These are phyloP conservation scores for Ensete glaucum DNA, from an alignment of 176 grass and related monocot species.

Conservation along the genomic window DNA sequence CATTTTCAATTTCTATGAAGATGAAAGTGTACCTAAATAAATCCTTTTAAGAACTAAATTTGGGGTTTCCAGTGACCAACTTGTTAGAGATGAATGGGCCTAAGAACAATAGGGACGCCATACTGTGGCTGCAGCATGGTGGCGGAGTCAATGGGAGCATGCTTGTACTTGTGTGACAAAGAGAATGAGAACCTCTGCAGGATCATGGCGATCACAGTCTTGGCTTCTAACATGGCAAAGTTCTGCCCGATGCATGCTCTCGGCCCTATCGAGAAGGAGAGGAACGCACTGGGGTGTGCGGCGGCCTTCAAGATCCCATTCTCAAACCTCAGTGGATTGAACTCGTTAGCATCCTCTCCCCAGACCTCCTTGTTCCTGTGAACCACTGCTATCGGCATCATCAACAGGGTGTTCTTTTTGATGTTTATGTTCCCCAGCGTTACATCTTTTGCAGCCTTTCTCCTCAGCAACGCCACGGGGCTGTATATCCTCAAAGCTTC, in stretches of 20 bases:
- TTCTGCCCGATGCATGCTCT: conserved; percentile 53
- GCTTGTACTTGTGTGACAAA: conserved; percentile 35
- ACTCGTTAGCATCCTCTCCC: conserved; percentile 36
- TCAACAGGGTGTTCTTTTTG: conserved; percentile 2
- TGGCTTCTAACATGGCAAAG: conserved; percentile 46
- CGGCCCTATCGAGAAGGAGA: conserved; percentile 35
- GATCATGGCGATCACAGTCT: conserved; percentile 36
- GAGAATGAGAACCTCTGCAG: conserved; percentile 39
- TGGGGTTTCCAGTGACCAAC: too few relatives aligned
- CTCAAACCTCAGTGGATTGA: conserved; percentile 33
- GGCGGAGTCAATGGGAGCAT: conserved; percentile 24
- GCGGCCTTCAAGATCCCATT: conserved; percentile 30
- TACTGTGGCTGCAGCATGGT: conserved; percentile 23
- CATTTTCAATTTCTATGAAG: too few relatives aligned
- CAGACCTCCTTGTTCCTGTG: conserved; percentile 46
- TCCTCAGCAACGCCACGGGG: neutral
- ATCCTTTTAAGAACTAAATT: too few relatives aligned
- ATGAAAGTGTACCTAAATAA: too few relatives aligned
- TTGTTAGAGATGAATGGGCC: neutral
- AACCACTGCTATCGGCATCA: conserved; percentile 19
- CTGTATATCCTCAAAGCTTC: conserved; percentile 32
- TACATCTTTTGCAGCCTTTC: neutral
- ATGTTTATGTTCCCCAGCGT: conserved; percentile 18
- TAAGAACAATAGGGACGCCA: conserved; percentile 37
- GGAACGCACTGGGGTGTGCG: conserved; percentile 34